A percentile compares a stretch with the other conserved stretches of the same genome.
Conservation (phyloP, 2,329 filamentous ascomycete species). For the Diaporthe velutina region DNA sequence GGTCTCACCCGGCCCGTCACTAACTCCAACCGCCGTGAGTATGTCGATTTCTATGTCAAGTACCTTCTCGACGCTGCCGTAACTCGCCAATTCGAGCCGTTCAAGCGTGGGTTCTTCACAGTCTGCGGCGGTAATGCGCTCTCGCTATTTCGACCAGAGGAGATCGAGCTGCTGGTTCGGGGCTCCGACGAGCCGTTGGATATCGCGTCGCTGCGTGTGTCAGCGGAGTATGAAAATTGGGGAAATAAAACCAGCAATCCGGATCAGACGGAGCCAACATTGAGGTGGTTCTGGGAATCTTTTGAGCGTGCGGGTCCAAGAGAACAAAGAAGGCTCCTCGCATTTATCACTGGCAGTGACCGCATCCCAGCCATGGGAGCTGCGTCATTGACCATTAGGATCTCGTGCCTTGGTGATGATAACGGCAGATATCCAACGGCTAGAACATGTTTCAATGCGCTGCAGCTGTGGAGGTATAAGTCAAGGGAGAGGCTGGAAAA, state of each 20-base stretch:
- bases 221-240: slow-evolving; percentile 89
- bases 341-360: slow-evolving; percentile 92
- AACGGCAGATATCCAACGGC: slow-evolving; percentile 83
- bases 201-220: slow-evolving; percentile 79
- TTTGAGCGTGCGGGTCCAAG: slow-evolving; percentile 75
- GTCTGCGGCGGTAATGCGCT: slow-evolving; percentile 91
- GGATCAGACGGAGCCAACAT: slow-evolving; percentile 72
- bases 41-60: slow-evolving; percentile 86
- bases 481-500: slow-evolving; percentile 75
- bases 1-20: slow-evolving; percentile 84
- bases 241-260: slow-evolving; percentile 59
- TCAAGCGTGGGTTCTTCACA: slow-evolving; percentile 93
- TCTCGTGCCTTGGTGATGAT: slow-evolving; percentile 83
- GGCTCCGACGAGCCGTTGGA: slow-evolving; percentile 89
- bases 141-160: slow-evolving; percentile 88
- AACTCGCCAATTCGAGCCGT: slow-evolving; percentile 88
- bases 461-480: slow-evolving; percentile 81
- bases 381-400: slow-evolving; percentile 80
- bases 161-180: slow-evolving; percentile 89
- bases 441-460: slow-evolving; percentile 90
- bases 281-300: slow-evolving; percentile 91
- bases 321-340: slow-evolving; percentile 82
- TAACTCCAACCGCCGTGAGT: slow-evolving; percentile 86
- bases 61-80: slow-evolving; percentile 85
- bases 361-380: slow-evolving; percentile 90